Evolutionary conservation across 2,329 filamentous ascomycete genomes (phyloP).

Genomic region (Stachybotrys chartarum): DNA sequence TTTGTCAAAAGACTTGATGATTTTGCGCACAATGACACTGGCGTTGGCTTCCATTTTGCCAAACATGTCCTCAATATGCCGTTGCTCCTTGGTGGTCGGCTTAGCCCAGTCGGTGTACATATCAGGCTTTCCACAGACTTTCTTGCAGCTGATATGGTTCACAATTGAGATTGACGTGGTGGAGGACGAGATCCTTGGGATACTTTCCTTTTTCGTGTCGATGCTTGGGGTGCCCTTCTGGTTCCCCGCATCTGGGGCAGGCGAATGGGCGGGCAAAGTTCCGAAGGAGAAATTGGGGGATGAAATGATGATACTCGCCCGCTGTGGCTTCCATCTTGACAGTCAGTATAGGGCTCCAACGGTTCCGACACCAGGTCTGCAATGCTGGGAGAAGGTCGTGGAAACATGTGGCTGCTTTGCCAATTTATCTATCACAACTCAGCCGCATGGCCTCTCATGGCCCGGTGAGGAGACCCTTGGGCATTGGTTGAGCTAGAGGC

Average conservation of each 20-base stretch:
- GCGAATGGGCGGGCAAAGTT: neutral
- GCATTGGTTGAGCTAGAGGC: no score
- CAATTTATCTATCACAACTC: no score
- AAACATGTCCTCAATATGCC: conserved; percentile 15
- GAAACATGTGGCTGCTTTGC: no score
- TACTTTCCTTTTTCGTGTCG: conserved; percentile 5
- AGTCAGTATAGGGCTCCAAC: no score
- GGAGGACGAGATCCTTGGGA: conserved; percentile 15
- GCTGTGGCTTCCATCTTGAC: no score
- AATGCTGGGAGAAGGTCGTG: no score
- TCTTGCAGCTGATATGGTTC: conserved; percentile 10
- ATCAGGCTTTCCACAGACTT: conserved; percentile 12
- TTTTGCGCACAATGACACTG: conserved; percentile 20
- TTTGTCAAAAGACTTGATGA: conserved; percentile 1
- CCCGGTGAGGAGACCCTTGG: no score
- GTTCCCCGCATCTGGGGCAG: neutral
- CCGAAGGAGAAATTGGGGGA: neutral
- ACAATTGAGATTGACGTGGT: conserved; percentile 11
- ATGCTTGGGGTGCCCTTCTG: no score
- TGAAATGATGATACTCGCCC: conserved; percentile 1
- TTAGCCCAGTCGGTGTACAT: conserved; percentile 16
- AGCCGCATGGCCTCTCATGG: no score
- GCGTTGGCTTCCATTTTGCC: conserved; percentile 13
- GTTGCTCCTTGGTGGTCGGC: conserved; percentile 9
- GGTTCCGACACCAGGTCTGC: no score